Evolutionary conservation across 768 basidiomycete genomes (phyloP).

Genomic region (Leccinum disarticulatum): DNA sequence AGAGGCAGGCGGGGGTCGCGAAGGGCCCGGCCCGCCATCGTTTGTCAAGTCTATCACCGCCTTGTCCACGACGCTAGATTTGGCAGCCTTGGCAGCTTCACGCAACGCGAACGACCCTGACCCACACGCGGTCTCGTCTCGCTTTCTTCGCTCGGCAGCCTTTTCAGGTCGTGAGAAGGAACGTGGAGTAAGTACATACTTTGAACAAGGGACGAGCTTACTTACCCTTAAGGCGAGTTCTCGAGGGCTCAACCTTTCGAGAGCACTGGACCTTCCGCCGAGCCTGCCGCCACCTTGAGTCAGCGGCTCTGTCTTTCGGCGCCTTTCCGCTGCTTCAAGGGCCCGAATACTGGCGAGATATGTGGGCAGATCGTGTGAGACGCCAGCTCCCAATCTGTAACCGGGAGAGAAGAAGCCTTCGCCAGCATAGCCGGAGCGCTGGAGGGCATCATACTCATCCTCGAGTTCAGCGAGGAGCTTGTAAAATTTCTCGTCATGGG

Average conservation of each 20-base stretch:
- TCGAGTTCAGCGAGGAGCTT: slow-evolving; percentile 69
- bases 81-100: slow-evolving; percentile 69
- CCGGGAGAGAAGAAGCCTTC: slow-evolving; percentile 90
- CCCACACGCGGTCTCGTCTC: slow-evolving; percentile 76
- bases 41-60: slow-evolving; percentile 57
- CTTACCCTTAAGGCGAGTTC: slow-evolving; percentile 61
- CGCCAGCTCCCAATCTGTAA: slow-evolving; percentile 59
- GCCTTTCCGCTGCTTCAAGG: slow-evolving; percentile 77
- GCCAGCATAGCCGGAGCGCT: slow-evolving; percentile 80
- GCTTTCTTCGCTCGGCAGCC: slow-evolving; percentile 82
- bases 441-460: slow-evolving; percentile 81
- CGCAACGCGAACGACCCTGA: slow-evolving; percentile 53
- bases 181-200: neutral
- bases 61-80: slow-evolving; percentile 59
- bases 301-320: slow-evolving; percentile 45
- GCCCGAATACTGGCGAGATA: slow-evolving; percentile 67
- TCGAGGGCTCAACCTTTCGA: slow-evolving; percentile 52
- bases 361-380: slow-evolving; percentile 67
- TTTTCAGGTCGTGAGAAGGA: slow-evolving; percentile 31
- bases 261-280: slow-evolving; percentile 48
- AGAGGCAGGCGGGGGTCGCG: neutral
- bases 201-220: slow-evolving; percentile 44
- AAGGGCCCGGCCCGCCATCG: slow-evolving; percentile 26
- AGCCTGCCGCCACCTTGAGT: slow-evolving; percentile 58
- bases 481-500: slow-evolving; percentile 86